These are phyloP conservation scores for Pichia cabralensis DNA, from an alignment of 805 yeast genomes.

Conservation along the genomic window DNA sequence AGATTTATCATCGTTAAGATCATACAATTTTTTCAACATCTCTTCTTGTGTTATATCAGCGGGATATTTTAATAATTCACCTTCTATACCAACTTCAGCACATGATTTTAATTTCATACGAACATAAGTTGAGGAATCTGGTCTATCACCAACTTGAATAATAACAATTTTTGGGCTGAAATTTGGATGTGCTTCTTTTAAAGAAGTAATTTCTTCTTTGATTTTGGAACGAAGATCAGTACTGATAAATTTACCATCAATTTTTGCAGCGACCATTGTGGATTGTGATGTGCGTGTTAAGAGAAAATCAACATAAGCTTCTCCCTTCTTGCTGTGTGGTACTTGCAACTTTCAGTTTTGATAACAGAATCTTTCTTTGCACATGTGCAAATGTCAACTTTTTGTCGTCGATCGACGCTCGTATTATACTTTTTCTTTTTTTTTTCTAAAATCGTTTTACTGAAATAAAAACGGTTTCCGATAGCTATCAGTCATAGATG, in stretches of 20 bases:
- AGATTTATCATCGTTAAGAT: conserved; percentile 59
- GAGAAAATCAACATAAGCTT: background rate
- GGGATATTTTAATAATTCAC: conserved; percentile 54
- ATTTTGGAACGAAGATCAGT: conserved; percentile 39
- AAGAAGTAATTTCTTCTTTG: conserved; percentile 36
- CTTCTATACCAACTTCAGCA: conserved; percentile 65
- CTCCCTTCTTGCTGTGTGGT: no score
- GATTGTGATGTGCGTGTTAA: background rate
- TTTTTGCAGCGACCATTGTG: conserved; percentile 26
- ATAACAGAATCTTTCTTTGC: no score
- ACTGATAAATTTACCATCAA: conserved; percentile 53
- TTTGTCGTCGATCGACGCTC: no score
- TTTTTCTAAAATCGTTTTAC: no score
- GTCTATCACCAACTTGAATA: conserved; percentile 82
- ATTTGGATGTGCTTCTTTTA: conserved; percentile 32
- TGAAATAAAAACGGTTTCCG: no score
- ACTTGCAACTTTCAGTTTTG: no score
- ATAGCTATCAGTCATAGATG: no score
- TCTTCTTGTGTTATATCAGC: conserved; percentile 52
- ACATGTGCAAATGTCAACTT: background rate
- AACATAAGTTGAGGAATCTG: conserved; percentile 88
- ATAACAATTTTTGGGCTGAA: conserved; percentile 74
- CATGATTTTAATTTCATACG: conserved; percentile 89
- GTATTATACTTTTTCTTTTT: no score
- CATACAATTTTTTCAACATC: conserved; percentile 46